These are phyloP conservation scores for Margaritispora aquatica DNA, from an alignment of 495 filamentous ascomycete species.

Conservation along the genomic window DNA sequence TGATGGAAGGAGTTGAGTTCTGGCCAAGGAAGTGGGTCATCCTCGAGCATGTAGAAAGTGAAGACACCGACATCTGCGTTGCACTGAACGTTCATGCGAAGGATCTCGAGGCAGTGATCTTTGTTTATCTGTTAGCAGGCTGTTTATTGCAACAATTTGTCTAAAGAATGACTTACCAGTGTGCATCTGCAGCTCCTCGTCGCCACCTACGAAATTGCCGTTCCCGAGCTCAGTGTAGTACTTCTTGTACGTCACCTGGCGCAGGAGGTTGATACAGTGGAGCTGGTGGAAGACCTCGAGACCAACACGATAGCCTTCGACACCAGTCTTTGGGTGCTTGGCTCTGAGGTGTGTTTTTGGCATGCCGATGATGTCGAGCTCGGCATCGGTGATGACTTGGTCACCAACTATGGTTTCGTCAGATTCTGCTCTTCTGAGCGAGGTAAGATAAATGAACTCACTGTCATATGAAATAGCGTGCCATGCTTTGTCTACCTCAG, in stretches of 20 bases:
- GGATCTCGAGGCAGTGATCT: slow-evolving; percentile 46
- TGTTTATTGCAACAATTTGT: no score
- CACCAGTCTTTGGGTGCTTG: slow-evolving; percentile 41
- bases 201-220: slow-evolving; percentile 23
- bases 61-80: slow-evolving; percentile 44
- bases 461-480: slow-evolving; percentile 36
- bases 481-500: slow-evolving; percentile 39
- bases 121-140: no score
- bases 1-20: slow-evolving; percentile 42
- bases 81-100: slow-evolving; percentile 45
- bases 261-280: slow-evolving; percentile 45
- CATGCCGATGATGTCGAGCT: slow-evolving; percentile 39
- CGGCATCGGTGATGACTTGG: slow-evolving; percentile 43
- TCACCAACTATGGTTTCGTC: slow-evolving; percentile 31
- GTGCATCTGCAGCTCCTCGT: slow-evolving; percentile 26
- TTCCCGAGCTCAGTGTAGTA: slow-evolving; percentile 37
- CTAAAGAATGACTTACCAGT: slow-evolving; percentile 23
- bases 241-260: slow-evolving; percentile 42
- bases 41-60: slow-evolving; percentile 36
- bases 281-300: slow-evolving; percentile 54
- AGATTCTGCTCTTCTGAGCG: not conserved
- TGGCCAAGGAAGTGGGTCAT: slow-evolving; percentile 37
- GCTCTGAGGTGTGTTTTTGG: slow-evolving; percentile 38
- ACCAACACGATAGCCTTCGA: slow-evolving; percentile 43
- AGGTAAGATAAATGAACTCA: slow-evolving; percentile 18